A percentile compares a stretch with the other conserved stretches of the same genome.
These are phyloP conservation scores for Anisodus acutangulus DNA, from an alignment of 257 asterid species.

Conservation along the genomic window DNA sequence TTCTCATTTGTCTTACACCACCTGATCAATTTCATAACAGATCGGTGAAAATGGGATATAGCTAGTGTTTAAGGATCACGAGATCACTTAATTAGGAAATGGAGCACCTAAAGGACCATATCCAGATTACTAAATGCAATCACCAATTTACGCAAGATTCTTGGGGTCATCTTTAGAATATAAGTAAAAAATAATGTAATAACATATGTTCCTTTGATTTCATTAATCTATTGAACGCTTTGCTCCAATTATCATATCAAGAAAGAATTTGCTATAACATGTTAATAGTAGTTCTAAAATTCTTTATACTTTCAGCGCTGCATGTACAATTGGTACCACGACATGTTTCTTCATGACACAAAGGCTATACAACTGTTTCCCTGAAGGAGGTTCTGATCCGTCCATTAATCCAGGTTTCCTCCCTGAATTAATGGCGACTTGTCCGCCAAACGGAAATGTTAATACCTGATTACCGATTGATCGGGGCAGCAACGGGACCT, in stretches of 20 bases:
- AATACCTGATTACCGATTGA: conserved; percentile 66
- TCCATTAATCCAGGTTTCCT: conserved; percentile 62
- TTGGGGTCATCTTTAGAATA: too few relatives aligned
- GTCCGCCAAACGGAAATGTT: conserved; percentile 61
- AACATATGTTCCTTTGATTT: background rate
- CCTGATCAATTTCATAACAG: too few relatives aligned
- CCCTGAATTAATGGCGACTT: conserved; percentile 57
- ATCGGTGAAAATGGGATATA: background rate
- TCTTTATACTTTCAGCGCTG: conserved; percentile 50
- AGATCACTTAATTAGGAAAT: conserved; percentile 3
- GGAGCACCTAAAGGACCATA: background rate
- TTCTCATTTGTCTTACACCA: background rate
- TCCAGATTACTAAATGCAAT: background rate
- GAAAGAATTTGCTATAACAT: background rate
- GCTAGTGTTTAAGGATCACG: background rate
- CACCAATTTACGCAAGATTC: background rate
- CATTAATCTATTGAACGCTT: background rate
- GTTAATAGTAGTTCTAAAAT: background rate
- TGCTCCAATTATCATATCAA: background rate
- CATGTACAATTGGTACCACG: conserved; percentile 82
- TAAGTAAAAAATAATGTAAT: too few relatives aligned
- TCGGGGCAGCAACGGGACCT: conserved; percentile 49
- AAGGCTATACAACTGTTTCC: conserved; percentile 65
- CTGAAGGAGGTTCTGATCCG: conserved; percentile 66
- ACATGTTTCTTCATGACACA: conserved; percentile 92